These are phyloP conservation scores for Xylaria scruposa DNA, from an alignment of 495 filamentous ascomycete genomes.

Conservation along the genomic window DNA sequence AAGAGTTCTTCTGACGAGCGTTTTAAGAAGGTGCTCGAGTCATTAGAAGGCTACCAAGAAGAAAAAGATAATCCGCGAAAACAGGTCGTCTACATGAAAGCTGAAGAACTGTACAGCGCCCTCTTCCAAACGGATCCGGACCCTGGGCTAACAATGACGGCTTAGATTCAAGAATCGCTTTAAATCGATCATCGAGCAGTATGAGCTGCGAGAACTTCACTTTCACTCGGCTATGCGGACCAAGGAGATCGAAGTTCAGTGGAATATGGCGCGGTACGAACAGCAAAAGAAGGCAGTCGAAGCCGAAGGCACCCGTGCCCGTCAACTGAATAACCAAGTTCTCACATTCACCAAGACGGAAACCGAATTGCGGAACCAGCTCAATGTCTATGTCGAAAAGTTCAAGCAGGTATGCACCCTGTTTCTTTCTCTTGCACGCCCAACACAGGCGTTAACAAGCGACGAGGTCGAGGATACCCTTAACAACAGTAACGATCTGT, in stretches of 20 bases:
- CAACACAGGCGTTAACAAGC: constrained; percentile 42
- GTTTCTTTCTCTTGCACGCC: constrained; percentile 37
- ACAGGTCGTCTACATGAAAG: constrained; percentile 76
- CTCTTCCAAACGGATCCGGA: background rate
- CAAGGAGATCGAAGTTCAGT: constrained; percentile 96
- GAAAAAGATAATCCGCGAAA: constrained; percentile 78
- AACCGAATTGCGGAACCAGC: constrained; percentile 87
- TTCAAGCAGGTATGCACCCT: constrained; percentile 89
- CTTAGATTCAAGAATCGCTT: constrained; percentile 85
- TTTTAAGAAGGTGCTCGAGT: constrained; percentile 65
- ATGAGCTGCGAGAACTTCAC: constrained; percentile 90
- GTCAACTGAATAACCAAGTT: constrained; percentile 86
- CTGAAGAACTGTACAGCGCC: constrained; percentile 79
- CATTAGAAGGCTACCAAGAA: constrained; percentile 80
- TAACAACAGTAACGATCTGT: constrained; percentile 98
- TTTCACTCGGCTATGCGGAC: constrained; percentile 87
- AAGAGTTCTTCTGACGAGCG: constrained; percentile 80
- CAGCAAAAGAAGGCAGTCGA: constrained; percentile 88
- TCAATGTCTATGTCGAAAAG: constrained; percentile 99
- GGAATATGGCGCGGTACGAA: constrained; percentile 83
- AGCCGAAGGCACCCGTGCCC: constrained; percentile 75
- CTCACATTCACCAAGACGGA: constrained; percentile 97
- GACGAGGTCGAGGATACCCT: constrained; percentile 95
- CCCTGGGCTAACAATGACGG: constrained; percentile 37
- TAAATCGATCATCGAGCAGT: constrained; percentile 93